These are phyloP conservation scores for Xerocomus amazonicus DNA, from an alignment of 1,284 basidiomycete species.

Conservation along the genomic window DNA sequence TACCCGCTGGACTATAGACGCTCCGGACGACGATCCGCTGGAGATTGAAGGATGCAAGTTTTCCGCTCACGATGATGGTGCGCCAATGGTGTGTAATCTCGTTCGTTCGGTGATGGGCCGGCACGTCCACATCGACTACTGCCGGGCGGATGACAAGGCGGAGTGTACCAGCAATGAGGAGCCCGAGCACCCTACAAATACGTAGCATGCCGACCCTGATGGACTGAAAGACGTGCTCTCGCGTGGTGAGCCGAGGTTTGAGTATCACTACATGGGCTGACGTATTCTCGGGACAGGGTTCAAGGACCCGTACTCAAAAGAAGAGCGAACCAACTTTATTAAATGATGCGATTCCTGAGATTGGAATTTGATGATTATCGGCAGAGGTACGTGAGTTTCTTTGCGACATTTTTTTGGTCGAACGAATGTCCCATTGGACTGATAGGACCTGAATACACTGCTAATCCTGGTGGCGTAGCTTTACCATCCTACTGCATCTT, in stretches of 20 bases:
- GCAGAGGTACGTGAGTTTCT: slow-evolving; percentile 12
- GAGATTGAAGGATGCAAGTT: no score
- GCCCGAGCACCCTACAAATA: slow-evolving; percentile 43
- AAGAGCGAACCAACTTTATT: slow-evolving; percentile 49
- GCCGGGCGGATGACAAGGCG: slow-evolving; percentile 38
- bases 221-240: slow-evolving; percentile 51
- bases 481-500: slow-evolving; percentile 55
- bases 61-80: no score
- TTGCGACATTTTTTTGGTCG: not conserved
- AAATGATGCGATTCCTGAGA: slow-evolving; percentile 42
- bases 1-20: no score
- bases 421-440: not conserved
- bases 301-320: slow-evolving; percentile 55
- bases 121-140: slow-evolving; percentile 57
- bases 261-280: not conserved
- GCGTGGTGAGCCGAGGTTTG: slow-evolving; percentile 38
- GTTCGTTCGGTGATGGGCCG: slow-evolving; percentile 40
- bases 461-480: slow-evolving; percentile 35
- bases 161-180: slow-evolving; percentile 41
- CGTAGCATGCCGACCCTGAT: slow-evolving; percentile 43
- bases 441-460: slow-evolving; percentile 45
- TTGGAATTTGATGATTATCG: not conserved
- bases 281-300: slow-evolving; percentile 14
- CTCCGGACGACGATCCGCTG: no score
- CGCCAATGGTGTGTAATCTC: no score